Conservation (phyloP, 306 rosid species). For the Comarum palustre region DNA sequence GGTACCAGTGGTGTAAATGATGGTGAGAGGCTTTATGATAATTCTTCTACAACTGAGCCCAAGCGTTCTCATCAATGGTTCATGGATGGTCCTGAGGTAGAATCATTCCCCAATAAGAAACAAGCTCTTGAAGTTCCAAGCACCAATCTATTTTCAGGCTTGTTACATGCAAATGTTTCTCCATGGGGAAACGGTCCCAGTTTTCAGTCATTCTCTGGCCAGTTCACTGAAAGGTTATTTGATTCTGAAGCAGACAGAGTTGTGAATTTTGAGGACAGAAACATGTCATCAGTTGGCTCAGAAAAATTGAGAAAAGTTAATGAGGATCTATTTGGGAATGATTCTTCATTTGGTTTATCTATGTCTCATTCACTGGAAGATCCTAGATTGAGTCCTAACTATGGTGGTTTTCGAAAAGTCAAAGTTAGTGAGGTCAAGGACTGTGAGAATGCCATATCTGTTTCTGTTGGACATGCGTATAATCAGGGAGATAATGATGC, state of each 20-base stretch:
- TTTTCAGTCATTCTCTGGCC: slow-evolving; percentile 52
- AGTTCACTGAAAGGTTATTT: slow-evolving; percentile 44
- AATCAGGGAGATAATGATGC: slow-evolving; percentile 31
- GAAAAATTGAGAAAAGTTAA: slow-evolving; percentile 50
- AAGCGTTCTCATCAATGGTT: slow-evolving; percentile 74
- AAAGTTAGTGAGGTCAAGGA: slow-evolving; percentile 71
- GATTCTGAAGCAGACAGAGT: slow-evolving; percentile 40
- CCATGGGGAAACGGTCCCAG: slow-evolving; percentile 56
- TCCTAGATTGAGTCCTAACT: slow-evolving; percentile 43
- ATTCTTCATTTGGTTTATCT: slow-evolving; percentile 51
- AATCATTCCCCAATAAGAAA: slow-evolving; percentile 60
- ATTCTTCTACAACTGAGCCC: slow-evolving; percentile 52
- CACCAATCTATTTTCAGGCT: slow-evolving; percentile 41
- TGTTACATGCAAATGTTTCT: slow-evolving; percentile 44
- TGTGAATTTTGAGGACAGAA: slow-evolving; percentile 42
- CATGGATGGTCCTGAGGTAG: slow-evolving; percentile 62
- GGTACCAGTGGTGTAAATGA: slow-evolving; percentile 45
- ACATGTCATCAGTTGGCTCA: slow-evolving; percentile 25
- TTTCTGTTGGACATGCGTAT: slow-evolving; percentile 40
- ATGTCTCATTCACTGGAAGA: slow-evolving; percentile 49
- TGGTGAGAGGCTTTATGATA: slow-evolving; percentile 45
- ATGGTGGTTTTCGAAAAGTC: slow-evolving; percentile 66
- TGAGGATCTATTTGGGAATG: slow-evolving; percentile 44
- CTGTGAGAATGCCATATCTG: slow-evolving; percentile 45
- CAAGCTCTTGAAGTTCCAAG: slow-evolving; percentile 55